phyloP scores from a whole-genome alignment of 257 asterid genomes.

The Jasminum sambac region DNA sequence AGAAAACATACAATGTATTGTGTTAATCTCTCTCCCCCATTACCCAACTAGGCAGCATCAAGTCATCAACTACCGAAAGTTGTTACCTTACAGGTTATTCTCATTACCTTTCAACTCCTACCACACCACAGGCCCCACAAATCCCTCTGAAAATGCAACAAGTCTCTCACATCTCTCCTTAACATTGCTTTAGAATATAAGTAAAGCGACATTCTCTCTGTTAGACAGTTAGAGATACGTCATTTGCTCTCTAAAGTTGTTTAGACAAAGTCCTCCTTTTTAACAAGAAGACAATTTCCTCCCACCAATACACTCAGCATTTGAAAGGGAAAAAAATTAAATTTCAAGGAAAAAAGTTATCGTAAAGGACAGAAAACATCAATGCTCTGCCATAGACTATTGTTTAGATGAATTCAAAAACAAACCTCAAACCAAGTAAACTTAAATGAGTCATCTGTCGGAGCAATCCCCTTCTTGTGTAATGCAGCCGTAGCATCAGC shows the following conservation, averaged over 20 bases:
- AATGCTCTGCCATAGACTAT: slow-evolving; percentile 1
- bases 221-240: not conserved
- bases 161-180: not conserved
- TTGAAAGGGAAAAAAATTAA: slow-evolving; percentile 9
- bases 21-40: not conserved
- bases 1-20: not conserved
- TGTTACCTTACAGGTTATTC: not conserved
- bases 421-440: slow-evolving; percentile 88
- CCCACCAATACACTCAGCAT: slow-evolving; percentile 7
- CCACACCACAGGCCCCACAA: not conserved
- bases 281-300: not conserved
- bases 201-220: not conserved
- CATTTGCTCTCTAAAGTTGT: not conserved
- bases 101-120: not conserved
- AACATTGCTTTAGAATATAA: not conserved
- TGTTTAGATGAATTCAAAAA: not conserved
- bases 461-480: slow-evolving; percentile 70
- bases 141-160: not conserved
- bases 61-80: not conserved
- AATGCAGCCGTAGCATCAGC: slow-evolving; percentile 88
- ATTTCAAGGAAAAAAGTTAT: not conserved
- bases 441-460: slow-evolving; percentile 80
- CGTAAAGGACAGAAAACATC: not conserved
- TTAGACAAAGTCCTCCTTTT: not conserved
- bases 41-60: not conserved